These are phyloP conservation scores for Rhodamnia rubescens DNA, from an alignment of 345 rosid species.

Conservation along the genomic window DNA sequence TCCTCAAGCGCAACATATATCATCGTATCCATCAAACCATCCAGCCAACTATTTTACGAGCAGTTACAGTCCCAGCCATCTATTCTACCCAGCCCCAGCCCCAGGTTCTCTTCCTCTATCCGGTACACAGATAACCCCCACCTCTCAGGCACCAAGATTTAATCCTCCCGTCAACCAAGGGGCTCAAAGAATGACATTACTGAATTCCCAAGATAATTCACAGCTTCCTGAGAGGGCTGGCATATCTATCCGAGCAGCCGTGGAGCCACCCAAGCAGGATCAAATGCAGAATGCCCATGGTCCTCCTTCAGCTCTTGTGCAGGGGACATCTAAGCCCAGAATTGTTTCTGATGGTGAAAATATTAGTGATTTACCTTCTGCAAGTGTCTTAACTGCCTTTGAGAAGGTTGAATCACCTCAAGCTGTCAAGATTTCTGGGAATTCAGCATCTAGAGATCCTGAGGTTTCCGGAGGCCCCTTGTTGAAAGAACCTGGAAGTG, in stretches of 20 bases:
- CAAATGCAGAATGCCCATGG: slow-evolving; percentile 16
- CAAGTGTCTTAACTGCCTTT: slow-evolving; percentile 12
- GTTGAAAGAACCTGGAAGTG: slow-evolving; percentile 24
- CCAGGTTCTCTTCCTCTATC: slow-evolving; percentile 45
- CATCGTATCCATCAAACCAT: slow-evolving; percentile 45
- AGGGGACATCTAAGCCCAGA: slow-evolving; percentile 43
- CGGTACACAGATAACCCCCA: slow-evolving; percentile 43
- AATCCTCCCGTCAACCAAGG: slow-evolving; percentile 43
- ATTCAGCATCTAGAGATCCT: slow-evolving; percentile 23
- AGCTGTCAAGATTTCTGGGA: slow-evolving; percentile 22
- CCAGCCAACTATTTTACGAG: slow-evolving; percentile 37
- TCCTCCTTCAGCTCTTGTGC: slow-evolving; percentile 26
- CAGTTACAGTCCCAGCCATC: slow-evolving; percentile 16
- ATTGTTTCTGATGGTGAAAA: slow-evolving; percentile 30
- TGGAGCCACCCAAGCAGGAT: slow-evolving; percentile 24
- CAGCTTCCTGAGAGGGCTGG: slow-evolving; percentile 30
- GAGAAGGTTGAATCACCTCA: slow-evolving; percentile 36
- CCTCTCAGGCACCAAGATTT: slow-evolving; percentile 54
- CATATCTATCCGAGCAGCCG: slow-evolving; percentile 14
- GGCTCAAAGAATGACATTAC: slow-evolving; percentile 42
- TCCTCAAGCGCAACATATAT: slow-evolving; percentile 51
- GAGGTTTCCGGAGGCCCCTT: slow-evolving; percentile 23
- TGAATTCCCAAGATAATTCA: slow-evolving; percentile 33
- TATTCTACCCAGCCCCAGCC: slow-evolving; percentile 34
- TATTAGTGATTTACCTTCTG: slow-evolving; percentile 11